phyloP scores from a whole-genome alignment of 2,329 filamentous ascomycete genomes.

The Alternaria incomplexa region DNA sequence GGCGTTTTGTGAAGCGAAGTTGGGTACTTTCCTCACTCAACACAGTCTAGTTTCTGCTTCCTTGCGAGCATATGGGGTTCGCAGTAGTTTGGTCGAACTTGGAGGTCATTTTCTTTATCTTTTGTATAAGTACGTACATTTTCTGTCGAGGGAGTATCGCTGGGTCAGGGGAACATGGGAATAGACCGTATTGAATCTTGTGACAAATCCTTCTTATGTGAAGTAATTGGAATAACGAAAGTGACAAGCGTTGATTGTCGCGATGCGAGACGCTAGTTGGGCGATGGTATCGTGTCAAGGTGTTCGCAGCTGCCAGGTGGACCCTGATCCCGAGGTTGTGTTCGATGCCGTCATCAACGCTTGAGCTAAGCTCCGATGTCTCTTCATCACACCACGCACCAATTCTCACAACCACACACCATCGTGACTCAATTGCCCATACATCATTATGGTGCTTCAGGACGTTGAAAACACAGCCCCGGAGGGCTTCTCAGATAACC shows the following conservation, averaged over 20 bases:
- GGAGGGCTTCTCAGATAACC: slow-evolving; percentile 40
- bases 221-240: neutral
- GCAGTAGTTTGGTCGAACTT: neutral
- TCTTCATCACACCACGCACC: slow-evolving; percentile 3
- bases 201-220: neutral
- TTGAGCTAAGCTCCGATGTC: slow-evolving; percentile 20
- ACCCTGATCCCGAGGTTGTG: slow-evolving; percentile 12
- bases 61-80: slow-evolving; percentile 20
- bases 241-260: neutral
- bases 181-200: slow-evolving; percentile 15
- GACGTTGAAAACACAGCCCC: slow-evolving; percentile 40
- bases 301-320: slow-evolving; percentile 6
- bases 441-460: slow-evolving; percentile 50
- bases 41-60: slow-evolving; percentile 7
- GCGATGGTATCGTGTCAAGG: slow-evolving; percentile 5
- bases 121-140: slow-evolving; percentile 20
- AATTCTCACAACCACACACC: slow-evolving; percentile 40
- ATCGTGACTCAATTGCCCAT: slow-evolving; percentile 30
- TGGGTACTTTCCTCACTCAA: slow-evolving; percentile 2
- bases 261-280: neutral
- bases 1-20: slow-evolving; percentile 8
- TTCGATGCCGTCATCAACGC: slow-evolving; percentile 36
- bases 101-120: slow-evolving; percentile 8
- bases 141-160: slow-evolving; percentile 7
- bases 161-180: slow-evolving; percentile 2